Conservation (phyloP, 176 grass and related monocot genomes). For the Zoysia japonica region DNA sequence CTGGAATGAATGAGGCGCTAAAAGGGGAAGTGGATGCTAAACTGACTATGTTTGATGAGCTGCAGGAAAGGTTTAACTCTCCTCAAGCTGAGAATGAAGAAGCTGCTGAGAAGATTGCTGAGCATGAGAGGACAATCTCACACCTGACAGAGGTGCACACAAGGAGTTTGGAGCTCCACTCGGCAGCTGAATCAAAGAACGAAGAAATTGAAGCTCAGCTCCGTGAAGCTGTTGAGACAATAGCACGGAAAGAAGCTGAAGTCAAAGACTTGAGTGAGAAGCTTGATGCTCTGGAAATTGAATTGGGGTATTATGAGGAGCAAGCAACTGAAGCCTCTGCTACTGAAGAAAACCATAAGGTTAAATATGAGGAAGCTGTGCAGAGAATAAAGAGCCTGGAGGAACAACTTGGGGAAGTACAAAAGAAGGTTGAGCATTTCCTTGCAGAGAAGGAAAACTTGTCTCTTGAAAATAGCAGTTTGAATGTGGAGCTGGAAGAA, state of each 20-base stretch:
- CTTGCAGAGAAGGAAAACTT: constrained; percentile 66
- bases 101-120: constrained; percentile 46
- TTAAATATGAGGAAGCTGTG: constrained; percentile 50
- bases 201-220: constrained; percentile 52
- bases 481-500: constrained; percentile 54
- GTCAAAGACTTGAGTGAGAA: constrained; percentile 70
- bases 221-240: constrained; percentile 47
- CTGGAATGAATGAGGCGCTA: constrained; percentile 37
- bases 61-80: constrained; percentile 56
- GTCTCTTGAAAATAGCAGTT: constrained; percentile 48
- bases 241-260: constrained; percentile 65
- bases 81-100: constrained; percentile 58
- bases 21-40: constrained; percentile 56
- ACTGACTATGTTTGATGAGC: constrained; percentile 50
- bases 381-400: constrained; percentile 49
- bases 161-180: constrained; percentile 56
- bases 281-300: constrained; percentile 69
- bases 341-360: constrained; percentile 48
- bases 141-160: constrained; percentile 55
- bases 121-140: constrained; percentile 55
- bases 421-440: constrained; percentile 52
- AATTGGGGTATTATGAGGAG: constrained; percentile 71
- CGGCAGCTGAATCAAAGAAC: constrained; percentile 51
- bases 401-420: constrained; percentile 48
- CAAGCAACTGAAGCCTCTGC: constrained; percentile 59